Evolutionary conservation across 2,329 filamentous ascomycete genomes (phyloP).

Genomic region (Neofusicoccum sp.): DNA sequence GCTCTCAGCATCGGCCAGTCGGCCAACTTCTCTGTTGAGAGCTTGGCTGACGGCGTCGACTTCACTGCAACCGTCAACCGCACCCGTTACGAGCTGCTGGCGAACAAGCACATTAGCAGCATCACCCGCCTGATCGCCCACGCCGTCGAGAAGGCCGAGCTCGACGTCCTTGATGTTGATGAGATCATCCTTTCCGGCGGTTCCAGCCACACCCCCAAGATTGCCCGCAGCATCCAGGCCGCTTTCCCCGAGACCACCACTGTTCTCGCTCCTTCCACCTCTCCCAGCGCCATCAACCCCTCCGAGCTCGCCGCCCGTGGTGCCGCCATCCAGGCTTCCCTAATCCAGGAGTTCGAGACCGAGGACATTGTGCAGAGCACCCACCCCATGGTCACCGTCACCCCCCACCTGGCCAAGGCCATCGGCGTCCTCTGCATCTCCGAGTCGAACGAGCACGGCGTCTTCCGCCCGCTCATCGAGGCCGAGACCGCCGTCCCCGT

Average conservation of each 20-base stretch:
- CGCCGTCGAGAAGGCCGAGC: conserved; percentile 84
- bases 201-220: conserved; percentile 88
- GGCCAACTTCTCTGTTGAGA: conserved; percentile 90
- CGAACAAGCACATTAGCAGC: conserved; percentile 79
- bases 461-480: conserved; percentile 78
- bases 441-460: conserved; percentile 58
- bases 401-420: conserved; percentile 83
- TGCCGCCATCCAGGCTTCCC: conserved; percentile 89
- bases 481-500: conserved; percentile 88
- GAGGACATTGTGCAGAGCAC: conserved; percentile 95
- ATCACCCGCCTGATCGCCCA: conserved; percentile 83
- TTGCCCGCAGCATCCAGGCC: conserved; percentile 73
- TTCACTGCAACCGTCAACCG: conserved; percentile 91
- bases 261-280: conserved; percentile 81
- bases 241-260: conserved; percentile 79
- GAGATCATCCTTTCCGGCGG: conserved; percentile 93
- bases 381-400: conserved; percentile 90
- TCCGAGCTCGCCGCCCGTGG: conserved; percentile 86
- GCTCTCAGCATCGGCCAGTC: conserved; percentile 83
- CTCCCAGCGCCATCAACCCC: conserved; percentile 78
- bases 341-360: conserved; percentile 91
- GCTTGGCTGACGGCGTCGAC: conserved; percentile 82
- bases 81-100: conserved; percentile 86
- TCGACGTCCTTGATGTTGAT: conserved; percentile 90
- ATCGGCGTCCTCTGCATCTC: conserved; percentile 77